Conservation (phyloP, 805 yeast genomes). For the Maudiozyma bulderi region DNA sequence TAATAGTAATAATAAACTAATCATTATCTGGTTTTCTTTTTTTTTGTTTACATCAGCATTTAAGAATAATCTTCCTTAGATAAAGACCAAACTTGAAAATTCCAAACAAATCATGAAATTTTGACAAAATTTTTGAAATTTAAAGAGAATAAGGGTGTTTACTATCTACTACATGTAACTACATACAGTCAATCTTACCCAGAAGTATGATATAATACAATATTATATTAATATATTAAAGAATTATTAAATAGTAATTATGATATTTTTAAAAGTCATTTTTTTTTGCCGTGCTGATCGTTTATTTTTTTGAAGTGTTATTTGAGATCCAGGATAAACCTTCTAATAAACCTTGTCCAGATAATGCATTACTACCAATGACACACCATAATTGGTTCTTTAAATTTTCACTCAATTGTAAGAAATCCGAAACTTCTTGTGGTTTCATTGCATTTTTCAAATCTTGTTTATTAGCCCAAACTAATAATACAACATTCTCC, state of each 20-base stretch:
- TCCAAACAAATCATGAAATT: neutral
- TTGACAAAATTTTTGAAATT: no score
- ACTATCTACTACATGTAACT: neutral
- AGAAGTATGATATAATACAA: no score
- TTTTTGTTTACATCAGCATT: neutral
- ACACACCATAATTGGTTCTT: conserved; percentile 80
- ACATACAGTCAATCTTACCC: no score
- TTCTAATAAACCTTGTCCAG: conserved; percentile 84
- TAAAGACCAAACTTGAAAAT: neutral
- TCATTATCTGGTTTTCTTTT: neutral
- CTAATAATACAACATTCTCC: conserved; percentile 66
- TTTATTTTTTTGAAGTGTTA: conserved; percentile 33
- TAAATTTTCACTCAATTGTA: conserved; percentile 49
- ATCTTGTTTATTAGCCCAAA: conserved; percentile 86
- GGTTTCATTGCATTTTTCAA: conserved; percentile 63
- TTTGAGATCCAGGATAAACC: conserved; percentile 79
- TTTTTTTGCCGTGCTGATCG: no score
- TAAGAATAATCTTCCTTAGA: no score
- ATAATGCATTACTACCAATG: conserved; percentile 80
- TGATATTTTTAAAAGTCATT: no score
- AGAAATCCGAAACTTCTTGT: conserved; percentile 64
- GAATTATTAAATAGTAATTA: no score
- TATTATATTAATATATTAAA: no score
- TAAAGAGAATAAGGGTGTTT: neutral
- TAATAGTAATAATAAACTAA: neutral